These are phyloP conservation scores for Microcera coccophila DNA, from an alignment of 2,329 filamentous ascomycete species.

Conservation along the genomic window DNA sequence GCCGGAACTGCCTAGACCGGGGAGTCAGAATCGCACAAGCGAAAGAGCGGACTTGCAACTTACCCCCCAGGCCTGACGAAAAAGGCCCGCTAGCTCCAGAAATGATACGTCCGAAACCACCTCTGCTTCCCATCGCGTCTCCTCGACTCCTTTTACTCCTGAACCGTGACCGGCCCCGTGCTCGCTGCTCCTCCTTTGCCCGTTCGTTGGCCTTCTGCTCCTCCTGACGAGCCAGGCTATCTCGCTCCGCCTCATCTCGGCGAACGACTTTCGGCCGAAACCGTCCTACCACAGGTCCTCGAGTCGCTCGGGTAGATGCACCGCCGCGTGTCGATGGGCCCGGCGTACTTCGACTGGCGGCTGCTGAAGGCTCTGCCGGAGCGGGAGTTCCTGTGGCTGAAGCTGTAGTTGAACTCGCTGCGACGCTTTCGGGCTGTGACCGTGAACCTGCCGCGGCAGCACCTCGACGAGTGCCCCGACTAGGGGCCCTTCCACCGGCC, in stretches of 20 bases:
- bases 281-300: conserved; percentile 36
- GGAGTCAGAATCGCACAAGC: conserved; percentile 6
- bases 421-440: conserved; percentile 15
- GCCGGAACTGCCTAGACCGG: too few relatives aligned
- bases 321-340: conserved; percentile 31
- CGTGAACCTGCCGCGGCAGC: conserved; percentile 26
- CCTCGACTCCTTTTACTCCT: conserved; percentile 43
- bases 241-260: conserved; percentile 48
- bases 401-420: conserved; percentile 7
- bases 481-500: conserved; percentile 32
- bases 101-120: conserved; percentile 34
- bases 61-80: conserved; percentile 30
- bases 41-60: conserved; percentile 11
- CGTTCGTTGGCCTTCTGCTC: conserved; percentile 41
- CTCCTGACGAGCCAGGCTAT: conserved; percentile 43
- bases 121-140: conserved; percentile 42
- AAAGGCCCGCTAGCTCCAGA: conserved; percentile 40
- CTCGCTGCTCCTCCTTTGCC: conserved; percentile 38
- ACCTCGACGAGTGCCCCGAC: conserved; percentile 32
- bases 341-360: conserved; percentile 16
- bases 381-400: conserved; percentile 14
- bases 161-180: conserved; percentile 37
- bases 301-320: conserved; percentile 33
- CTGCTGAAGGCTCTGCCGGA: conserved; percentile 14
- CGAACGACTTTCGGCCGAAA: conserved; percentile 48